Evolutionary conservation across 768 basidiomycete genomes (phyloP), one percentile per base, ranked within the genome.

Genomic region (Amanita exitialis): DNA sequence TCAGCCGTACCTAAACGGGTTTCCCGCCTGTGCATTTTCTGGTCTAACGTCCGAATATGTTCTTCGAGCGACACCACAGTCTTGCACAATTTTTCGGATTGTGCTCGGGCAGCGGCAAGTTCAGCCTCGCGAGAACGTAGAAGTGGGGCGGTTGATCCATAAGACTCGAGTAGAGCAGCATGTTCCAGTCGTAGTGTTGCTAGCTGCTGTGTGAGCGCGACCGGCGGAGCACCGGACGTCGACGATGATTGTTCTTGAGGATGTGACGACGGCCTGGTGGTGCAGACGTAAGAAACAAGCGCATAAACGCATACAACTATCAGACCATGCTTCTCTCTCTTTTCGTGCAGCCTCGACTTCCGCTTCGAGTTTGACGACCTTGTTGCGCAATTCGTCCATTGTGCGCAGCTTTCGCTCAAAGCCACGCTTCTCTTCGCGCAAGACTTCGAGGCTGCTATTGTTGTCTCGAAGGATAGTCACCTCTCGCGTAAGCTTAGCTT

Each of bases 351-450:
- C 83, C 8, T 81, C 82, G 0, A 86, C 64, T 57, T 86, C 82
- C 0, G 76, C 84, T 57, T 87, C 83, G 28, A 87, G 63, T 37
- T 65, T 65, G 1, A 75, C 77, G 0, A 79, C 73, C 56, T 71
- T 69, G 58, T 77, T 78, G 23, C 82, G 66, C 47, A 86, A 60
- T 35, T 74, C 74, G 16, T 86, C 81, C 34, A 76, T 63, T 1
- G 66, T 67, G 12, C 56, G 58, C 6, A 81, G 64, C 56, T 75
- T 82, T 13, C 66, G 63, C 59, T 87, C 78, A 39, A 90, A 62
- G 0, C 72, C 71, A 4, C 79, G 71, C 54, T 89, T 88, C 65
- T 90, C 84, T 61, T 90, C 89, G 28, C 76, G 70, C 32, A 91
- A 60, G 2, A 90, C 80, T 53, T 87, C 86, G 2, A 86, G 65